Evolutionary conservation across 2,329 filamentous ascomycete genomes (phyloP).

Genomic region (Penicillium hesseltinei): DNA sequence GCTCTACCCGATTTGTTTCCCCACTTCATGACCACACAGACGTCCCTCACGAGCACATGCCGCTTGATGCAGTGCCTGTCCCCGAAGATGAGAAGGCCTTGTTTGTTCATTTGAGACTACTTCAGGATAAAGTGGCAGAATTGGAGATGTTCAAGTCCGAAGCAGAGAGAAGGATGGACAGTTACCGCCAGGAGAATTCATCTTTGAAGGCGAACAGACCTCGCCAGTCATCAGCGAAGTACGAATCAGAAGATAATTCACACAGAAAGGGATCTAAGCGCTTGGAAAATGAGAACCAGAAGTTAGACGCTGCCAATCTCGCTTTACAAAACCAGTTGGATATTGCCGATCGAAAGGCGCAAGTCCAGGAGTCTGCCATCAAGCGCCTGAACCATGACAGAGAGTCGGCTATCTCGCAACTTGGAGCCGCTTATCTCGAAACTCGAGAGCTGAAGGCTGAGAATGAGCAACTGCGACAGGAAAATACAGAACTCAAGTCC

Average conservation of each 20-base stretch:
- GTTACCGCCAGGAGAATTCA: slow-evolving; percentile 53
- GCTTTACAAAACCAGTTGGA: slow-evolving; percentile 56
- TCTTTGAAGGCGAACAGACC: slow-evolving; percentile 48
- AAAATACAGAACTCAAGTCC: slow-evolving; percentile 40
- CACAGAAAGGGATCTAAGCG: slow-evolving; percentile 35
- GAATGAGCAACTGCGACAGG: slow-evolving; percentile 38
- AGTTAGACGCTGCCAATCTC: slow-evolving; percentile 54
- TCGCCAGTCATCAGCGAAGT: slow-evolving; percentile 37
- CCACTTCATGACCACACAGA: slow-evolving; percentile 40
- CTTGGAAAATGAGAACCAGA: slow-evolving; percentile 38
- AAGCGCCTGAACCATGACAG: slow-evolving; percentile 57
- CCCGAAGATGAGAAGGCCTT: slow-evolving; percentile 63
- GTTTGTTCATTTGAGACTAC: slow-evolving; percentile 58
- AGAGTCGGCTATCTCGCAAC: slow-evolving; percentile 57
- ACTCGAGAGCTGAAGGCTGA: slow-evolving; percentile 46
- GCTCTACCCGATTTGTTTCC: slow-evolving; percentile 55
- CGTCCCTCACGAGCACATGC: slow-evolving; percentile 41
- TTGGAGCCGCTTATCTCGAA: slow-evolving; percentile 56
- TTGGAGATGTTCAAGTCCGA: slow-evolving; percentile 57
- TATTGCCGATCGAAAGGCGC: slow-evolving; percentile 54
- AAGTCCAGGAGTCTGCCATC: slow-evolving; percentile 54
- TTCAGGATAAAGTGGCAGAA: slow-evolving; percentile 57
- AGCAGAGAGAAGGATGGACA: slow-evolving; percentile 49
- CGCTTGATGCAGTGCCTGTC: slow-evolving; percentile 55
- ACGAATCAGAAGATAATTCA: slow-evolving; percentile 48